Evolutionary conservation across 176 grass and related monocot genomes (phyloP).

Genomic region (Urochloa ruziziensis): DNA sequence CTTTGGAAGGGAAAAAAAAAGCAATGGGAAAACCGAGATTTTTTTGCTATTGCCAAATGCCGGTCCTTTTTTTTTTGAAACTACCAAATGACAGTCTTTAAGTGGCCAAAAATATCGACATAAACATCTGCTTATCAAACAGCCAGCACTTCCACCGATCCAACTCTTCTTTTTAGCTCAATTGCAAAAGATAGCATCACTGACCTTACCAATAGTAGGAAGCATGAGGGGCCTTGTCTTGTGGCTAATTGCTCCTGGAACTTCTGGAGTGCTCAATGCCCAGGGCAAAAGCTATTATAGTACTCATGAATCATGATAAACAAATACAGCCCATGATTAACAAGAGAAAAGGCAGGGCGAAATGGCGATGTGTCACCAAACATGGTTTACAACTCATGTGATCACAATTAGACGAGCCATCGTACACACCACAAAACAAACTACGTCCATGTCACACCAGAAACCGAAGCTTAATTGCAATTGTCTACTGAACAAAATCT

Average conservation of each 20-base stretch:
- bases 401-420: slow-evolving; percentile 35
- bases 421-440: slow-evolving; percentile 26
- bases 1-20: neutral
- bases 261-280: neutral
- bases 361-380: slow-evolving; percentile 51
- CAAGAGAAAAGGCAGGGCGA: slow-evolving; percentile 7
- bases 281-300: neutral
- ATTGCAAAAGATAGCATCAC: neutral
- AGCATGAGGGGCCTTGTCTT: neutral
- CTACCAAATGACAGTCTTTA: too few species aligned
- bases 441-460: slow-evolving; percentile 35
- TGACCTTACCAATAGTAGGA: neutral
- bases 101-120: neutral
- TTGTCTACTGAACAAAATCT: slow-evolving; percentile 22
- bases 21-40: neutral
- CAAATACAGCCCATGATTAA: slow-evolving; percentile 38
- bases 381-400: slow-evolving; percentile 39
- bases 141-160: neutral
- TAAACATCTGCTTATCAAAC: neutral
- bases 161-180: neutral
- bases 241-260: neutral
- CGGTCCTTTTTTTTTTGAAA: too few species aligned
- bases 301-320: slow-evolving; percentile 17
- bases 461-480: slow-evolving; percentile 32
- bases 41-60: neutral